Conservation (phyloP, 2,329 filamentous ascomycete species). For the Cryphonectria nitschkei region DNA sequence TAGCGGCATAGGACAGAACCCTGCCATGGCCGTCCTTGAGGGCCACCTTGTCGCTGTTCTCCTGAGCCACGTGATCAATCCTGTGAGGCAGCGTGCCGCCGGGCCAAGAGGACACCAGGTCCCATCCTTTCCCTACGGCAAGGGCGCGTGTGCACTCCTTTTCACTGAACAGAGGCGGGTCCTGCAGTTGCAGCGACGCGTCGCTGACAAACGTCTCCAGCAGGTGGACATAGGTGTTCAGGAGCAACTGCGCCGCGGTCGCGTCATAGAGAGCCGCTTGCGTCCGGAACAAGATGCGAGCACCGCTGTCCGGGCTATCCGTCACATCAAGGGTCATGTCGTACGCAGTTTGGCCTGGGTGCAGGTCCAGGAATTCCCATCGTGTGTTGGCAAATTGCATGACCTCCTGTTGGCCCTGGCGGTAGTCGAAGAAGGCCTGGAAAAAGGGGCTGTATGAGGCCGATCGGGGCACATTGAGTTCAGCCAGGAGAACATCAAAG, state of each 20-base stretch:
- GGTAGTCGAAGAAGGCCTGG: conserved; percentile 46
- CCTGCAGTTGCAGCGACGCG: conserved; percentile 6
- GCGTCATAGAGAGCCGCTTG: conserved; percentile 8
- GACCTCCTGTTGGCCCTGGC: conserved; percentile 6
- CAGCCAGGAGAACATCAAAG: conserved; percentile 51
- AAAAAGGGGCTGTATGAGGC: conserved; percentile 49
- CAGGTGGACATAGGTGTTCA: conserved; percentile 30
- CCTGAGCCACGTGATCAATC: conserved; percentile 39
- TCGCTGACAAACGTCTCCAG: conserved; percentile 31
- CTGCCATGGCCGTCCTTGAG: conserved; percentile 32
- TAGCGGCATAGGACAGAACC: conserved; percentile 40
- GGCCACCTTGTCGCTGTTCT: conserved; percentile 30
- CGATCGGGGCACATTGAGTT: conserved; percentile 46
- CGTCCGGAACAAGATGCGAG: neutral
- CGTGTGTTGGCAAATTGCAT: neutral
- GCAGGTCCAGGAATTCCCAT: neutral
- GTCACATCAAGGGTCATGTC: conserved; percentile 44
- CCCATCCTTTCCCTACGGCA: conserved; percentile 18
- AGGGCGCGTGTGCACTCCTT: conserved; percentile 20
- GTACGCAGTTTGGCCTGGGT: conserved; percentile 32
- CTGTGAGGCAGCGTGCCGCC: conserved; percentile 39
- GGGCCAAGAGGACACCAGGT: conserved; percentile 35
- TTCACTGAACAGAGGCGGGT: neutral
- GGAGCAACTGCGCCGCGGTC: conserved; percentile 16
- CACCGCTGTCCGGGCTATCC: conserved; percentile 35